phyloP scores from a whole-genome alignment of 78 protist genomes.

The Diacronema lutheri region DNA sequence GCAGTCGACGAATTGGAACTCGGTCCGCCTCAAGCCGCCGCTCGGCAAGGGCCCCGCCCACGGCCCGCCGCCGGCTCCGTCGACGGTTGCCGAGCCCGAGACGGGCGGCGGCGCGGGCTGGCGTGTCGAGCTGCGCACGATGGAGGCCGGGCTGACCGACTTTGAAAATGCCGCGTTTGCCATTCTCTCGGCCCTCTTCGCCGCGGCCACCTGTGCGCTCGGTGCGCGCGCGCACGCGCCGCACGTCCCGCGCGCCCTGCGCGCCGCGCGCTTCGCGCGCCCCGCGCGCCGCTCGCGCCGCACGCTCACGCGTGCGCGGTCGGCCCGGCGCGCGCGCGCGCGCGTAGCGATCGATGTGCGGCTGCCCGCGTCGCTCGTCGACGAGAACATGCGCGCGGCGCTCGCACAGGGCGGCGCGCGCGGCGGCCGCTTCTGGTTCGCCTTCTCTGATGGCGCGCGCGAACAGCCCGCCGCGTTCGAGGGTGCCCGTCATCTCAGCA shows the following conservation, averaged over 20 bases:
- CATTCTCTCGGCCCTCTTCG: slow-evolving; percentile 70
- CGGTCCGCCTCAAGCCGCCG: slow-evolving; percentile 86
- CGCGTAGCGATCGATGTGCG: not conserved
- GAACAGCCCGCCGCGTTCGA: too few species aligned
- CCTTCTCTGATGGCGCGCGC: too few species aligned
- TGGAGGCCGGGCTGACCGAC: slow-evolving; percentile 75
- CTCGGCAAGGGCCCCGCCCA: slow-evolving; percentile 52
- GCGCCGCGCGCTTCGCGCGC: slow-evolving; percentile 79
- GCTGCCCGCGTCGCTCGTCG: slow-evolving; percentile 33
- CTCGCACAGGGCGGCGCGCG: slow-evolving; percentile 56
- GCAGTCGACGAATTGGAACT: slow-evolving; percentile 94
- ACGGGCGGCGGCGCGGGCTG: too few species aligned
- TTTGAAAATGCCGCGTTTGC: slow-evolving; percentile 95
- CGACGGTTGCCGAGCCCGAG: too few species aligned
- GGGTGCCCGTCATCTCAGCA: too few species aligned
- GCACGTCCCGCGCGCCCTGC: slow-evolving; percentile 71
- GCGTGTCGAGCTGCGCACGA: slow-evolving; percentile 90
- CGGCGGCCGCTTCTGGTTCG: too few species aligned
- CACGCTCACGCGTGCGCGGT: too few species aligned
- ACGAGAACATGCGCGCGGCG: slow-evolving; percentile 83
- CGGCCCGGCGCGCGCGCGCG: not conserved
- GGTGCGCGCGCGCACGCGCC: not conserved
- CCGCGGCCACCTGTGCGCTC: slow-evolving; percentile 66
- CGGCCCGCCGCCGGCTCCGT: too few species aligned
- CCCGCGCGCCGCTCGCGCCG: too few species aligned